These are phyloP conservation scores for Amyloporia xantha DNA, from an alignment of 768 basidiomycete genomes.

Conservation along the genomic window DNA sequence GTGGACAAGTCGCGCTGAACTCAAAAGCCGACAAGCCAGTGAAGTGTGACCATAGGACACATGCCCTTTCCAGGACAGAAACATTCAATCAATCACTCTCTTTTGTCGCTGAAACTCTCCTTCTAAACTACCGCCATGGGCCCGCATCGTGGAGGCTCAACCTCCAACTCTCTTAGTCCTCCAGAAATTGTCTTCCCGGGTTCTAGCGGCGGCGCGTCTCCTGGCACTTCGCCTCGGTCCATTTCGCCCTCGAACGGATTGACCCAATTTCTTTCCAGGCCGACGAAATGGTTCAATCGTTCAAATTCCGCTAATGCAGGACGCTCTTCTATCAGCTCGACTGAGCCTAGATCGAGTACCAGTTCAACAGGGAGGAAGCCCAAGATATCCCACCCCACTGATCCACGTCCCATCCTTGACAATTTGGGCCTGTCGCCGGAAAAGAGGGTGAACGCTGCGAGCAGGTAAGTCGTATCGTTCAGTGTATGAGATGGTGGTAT, in stretches of 20 bases:
- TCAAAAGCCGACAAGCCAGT: too few species aligned
- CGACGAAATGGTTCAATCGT: slow-evolving; percentile 67
- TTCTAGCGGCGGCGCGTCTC: slow-evolving; percentile 11
- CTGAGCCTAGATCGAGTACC: slow-evolving; percentile 44
- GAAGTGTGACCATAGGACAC: neutral
- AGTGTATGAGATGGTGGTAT: too few species aligned
- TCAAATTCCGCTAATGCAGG: slow-evolving; percentile 45
- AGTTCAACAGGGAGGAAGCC: slow-evolving; percentile 48
- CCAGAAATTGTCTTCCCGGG: slow-evolving; percentile 14
- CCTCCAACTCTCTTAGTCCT: slow-evolving; percentile 23
- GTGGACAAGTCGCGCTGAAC: too few species aligned
- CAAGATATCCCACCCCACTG: slow-evolving; percentile 81
- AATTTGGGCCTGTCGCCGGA: slow-evolving; percentile 40
- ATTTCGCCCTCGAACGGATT: slow-evolving; percentile 60
- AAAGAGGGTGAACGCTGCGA: slow-evolving; percentile 30
- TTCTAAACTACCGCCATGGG: slow-evolving; percentile 32
- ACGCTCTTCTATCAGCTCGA: slow-evolving; percentile 24
- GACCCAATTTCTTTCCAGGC: slow-evolving; percentile 57
- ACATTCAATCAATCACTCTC: slow-evolving; percentile 3
- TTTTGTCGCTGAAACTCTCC: slow-evolving; percentile 4
- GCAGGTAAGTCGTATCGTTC: slow-evolving; percentile 43
- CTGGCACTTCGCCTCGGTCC: slow-evolving; percentile 41
- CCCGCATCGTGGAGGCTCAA: slow-evolving; percentile 39
- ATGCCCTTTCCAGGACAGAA: neutral
- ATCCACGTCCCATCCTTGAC: slow-evolving; percentile 65